Evolutionary conservation across 306 rosid species (phyloP), one percentile per base, ranked within the genome.

Genomic region (Vachellia collinsii): DNA sequence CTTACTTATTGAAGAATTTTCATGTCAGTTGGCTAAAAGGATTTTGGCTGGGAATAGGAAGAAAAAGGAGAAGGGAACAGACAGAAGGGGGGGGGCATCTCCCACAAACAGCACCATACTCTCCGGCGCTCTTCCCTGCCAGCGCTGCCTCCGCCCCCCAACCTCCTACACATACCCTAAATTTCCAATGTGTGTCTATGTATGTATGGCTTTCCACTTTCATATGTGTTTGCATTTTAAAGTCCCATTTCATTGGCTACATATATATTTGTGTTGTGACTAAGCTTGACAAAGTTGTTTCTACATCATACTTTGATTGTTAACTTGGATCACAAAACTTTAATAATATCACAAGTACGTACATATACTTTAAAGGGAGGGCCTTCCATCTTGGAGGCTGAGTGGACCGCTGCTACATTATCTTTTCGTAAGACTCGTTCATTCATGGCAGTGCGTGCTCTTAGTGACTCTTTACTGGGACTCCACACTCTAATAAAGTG

Each of bases 51-150:
- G 34, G 34, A 29, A 29, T 29, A 29, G 1, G 34, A 29, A 29
- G 34, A 29, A 29, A 29, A 2, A 29, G 19, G 3, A 0, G 67
- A 8, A 1, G 8, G 67, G 14, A 36, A n/a, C 38, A 16, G 46
- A 54, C 67, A 47, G 29, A 16, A 83, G 68, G 86, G 90, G 96
- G 1, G 61, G 3, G 59, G 98, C 98, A 92, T 92, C 94, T 90
- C 88, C 46, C 7, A 19, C 12, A 67, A 0, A 39, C 47, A 38
- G 76, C 82, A 80, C 84, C 89, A 71, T 72, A 71, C 61, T 83
- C 91, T 89, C 88, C 91, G 85, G 87, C 86, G 88, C 83, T 84
- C 59, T 23, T 61, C 46, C 79, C 70, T 87, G 91, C 85, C 92
- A 88, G 89, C 87, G 58, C 39, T 1, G 17, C 39, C 67, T 1